Conservation (phyloP, 805 yeast genomes). For the Myxozyma kluyveri region DNA sequence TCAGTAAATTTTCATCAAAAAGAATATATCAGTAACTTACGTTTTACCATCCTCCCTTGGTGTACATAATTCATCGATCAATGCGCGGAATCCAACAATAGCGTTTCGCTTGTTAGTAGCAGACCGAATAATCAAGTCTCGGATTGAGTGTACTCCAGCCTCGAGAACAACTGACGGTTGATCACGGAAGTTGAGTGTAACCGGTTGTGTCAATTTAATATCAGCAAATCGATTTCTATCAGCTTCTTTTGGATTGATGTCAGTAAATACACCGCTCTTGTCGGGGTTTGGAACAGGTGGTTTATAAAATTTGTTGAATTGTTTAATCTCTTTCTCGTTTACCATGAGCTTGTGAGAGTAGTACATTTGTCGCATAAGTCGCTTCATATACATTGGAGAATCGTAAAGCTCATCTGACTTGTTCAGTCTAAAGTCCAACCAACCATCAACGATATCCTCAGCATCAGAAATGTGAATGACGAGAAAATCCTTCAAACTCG, state of each 20-base stretch:
- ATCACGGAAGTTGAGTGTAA: slow-evolving; percentile 4
- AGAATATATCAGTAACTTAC: too few relatives aligned
- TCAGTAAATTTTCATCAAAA: neutral
- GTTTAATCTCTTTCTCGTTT: neutral
- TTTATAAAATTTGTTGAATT: neutral
- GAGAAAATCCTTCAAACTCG: slow-evolving; percentile 1
- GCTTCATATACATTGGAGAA: slow-evolving; percentile 21
- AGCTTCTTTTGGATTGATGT: neutral
- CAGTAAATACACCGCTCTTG: neutral
- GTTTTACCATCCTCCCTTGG: neutral
- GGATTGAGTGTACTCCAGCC: slow-evolving; percentile 9
- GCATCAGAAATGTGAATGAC: slow-evolving; percentile 23
- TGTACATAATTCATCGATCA: slow-evolving; percentile 13
- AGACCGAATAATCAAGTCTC: slow-evolving; percentile 6
- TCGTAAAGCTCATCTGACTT: slow-evolving; percentile 14
- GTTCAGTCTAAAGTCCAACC: slow-evolving; percentile 2
- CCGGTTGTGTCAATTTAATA: neutral
- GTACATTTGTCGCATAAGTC: slow-evolving; percentile 7
- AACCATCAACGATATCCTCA: slow-evolving; percentile 20
- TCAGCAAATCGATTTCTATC: neutral
- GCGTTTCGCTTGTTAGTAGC: slow-evolving; percentile 7
- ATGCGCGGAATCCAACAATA: slow-evolving; percentile 10
- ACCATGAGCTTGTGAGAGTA: neutral
- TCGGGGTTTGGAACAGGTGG: neutral
- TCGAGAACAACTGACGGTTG: neutral